phyloP scores from a whole-genome alignment of 2,329 filamentous ascomycete genomes.

The Talaromyces marneffei region DNA sequence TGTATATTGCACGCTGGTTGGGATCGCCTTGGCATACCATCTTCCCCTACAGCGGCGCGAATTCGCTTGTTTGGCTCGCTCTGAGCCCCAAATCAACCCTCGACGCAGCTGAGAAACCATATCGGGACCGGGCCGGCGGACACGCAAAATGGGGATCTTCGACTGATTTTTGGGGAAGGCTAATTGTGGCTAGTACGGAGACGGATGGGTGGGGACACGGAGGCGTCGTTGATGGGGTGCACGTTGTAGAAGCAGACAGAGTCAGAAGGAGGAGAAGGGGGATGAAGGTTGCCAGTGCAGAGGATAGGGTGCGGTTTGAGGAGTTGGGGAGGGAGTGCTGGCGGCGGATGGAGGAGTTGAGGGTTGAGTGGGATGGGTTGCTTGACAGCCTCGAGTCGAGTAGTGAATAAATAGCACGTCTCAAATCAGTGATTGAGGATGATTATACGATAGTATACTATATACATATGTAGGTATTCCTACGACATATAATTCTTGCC shows the following conservation, averaged over 20 bases:
- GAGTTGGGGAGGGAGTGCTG: slow-evolving; percentile 37
- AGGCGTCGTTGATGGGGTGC: slow-evolving; percentile 49
- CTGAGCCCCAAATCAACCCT: slow-evolving; percentile 54
- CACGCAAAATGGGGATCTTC: slow-evolving; percentile 76
- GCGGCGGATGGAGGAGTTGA: slow-evolving; percentile 40
- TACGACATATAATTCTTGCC: background rate
- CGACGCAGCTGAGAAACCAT: slow-evolving; percentile 34
- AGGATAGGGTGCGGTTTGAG: slow-evolving; percentile 35
- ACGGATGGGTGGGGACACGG: slow-evolving; percentile 76
- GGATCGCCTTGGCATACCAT: slow-evolving; percentile 86
- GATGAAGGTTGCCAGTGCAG: slow-evolving; percentile 51
- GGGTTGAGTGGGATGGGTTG: slow-evolving; percentile 35
- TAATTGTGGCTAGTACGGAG: slow-evolving; percentile 68
- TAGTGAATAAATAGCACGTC: background rate
- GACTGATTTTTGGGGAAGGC: slow-evolving; percentile 53
- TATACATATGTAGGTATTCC: background rate
- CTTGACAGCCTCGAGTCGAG: slow-evolving; percentile 30
- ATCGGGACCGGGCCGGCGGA: slow-evolving; percentile 54
- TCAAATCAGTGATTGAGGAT: background rate
- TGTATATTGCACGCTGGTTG: slow-evolving; percentile 67
- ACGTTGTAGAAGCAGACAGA: slow-evolving; percentile 44
- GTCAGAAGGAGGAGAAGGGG: slow-evolving; percentile 54
- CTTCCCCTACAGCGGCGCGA: slow-evolving; percentile 69
- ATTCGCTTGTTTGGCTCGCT: slow-evolving; percentile 70
- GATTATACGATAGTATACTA: background rate